Evolutionary conservation across 495 filamentous ascomycete genomes (phyloP), one percentile per base, ranked within the genome.

Genomic region (Aspergillus nanangensis): DNA sequence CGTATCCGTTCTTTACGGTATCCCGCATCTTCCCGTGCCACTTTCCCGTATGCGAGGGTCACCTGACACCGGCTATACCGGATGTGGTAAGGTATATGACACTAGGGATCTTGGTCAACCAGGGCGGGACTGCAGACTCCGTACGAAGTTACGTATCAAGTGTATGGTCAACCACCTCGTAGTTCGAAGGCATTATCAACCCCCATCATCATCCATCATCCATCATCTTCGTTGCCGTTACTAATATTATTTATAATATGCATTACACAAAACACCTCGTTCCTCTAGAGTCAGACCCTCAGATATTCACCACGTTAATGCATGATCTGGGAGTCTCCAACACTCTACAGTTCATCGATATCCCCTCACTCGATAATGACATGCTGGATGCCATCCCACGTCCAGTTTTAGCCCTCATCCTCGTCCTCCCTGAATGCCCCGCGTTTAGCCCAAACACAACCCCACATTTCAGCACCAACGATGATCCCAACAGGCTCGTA

Each of bases 211-310:
- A n/a, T n/a, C n/a, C n/a, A n/a, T n/a, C n/a, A n/a, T n/a, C n/a
- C n/a, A n/a, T n/a, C n/a, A n/a, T n/a, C n/a, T n/a, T n/a, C n/a
- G n/a, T n/a, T n/a, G n/a, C n/a, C n/a, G n/a, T n/a, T n/a, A n/a
- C n/a, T n/a, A n/a, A n/a, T n/a, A n/a, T n/a, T n/a, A n/a, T n/a
- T n/a, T n/a, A n/a, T n/a, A n/a, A n/a, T n/a, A 47, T 34, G 27
- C 11, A 22, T 10, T 39, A 47, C n/a, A 31, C 2, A 18, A 33
- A 47, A 29, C 45, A 40, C 20, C 40, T 47, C 36, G 29, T 47
- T 10, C 43, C 43, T 5, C 33, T 45, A 2, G 43, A 38, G 38
- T 45, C 43, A 2, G 43, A 45, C 18, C 43, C 43, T 15, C 1
- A 1, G 19, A 45, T 37, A 8, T 38, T 45, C 20, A 45, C 32